phyloP scores from a whole-genome alignment of 1,284 basidiomycete species.

The Cryptococcus depauperatus region DNA sequence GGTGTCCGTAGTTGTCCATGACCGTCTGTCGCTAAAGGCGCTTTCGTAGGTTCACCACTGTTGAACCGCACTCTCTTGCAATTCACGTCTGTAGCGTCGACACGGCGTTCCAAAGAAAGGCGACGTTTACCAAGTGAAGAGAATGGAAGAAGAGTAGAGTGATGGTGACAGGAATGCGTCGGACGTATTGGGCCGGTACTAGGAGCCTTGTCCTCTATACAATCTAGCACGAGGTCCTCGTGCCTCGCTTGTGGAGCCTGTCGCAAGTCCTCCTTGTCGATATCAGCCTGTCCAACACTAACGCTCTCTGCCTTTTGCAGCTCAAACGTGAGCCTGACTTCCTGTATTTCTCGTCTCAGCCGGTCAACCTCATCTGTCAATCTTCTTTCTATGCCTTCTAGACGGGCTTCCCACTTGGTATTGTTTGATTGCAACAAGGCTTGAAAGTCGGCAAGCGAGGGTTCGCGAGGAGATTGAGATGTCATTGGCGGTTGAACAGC shows the following conservation, averaged over 20 bases:
- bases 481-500: conserved; percentile 1
- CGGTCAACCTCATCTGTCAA: conserved; percentile 18
- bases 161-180: not conserved
- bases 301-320: conserved; percentile 2
- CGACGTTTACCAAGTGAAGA: not conserved
- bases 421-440: conserved; percentile 7
- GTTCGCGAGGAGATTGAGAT: conserved; percentile 1
- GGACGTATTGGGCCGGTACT: too few relatives aligned
- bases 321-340: not conserved
- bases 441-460: conserved; percentile 6
- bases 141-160: not conserved
- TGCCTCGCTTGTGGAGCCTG: too few relatives aligned
- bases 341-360: conserved; percentile 9
- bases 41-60: conserved; percentile 3
- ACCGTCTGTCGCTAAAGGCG: conserved; percentile 1
- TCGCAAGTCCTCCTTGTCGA: too few relatives aligned
- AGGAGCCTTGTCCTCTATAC: too few relatives aligned
- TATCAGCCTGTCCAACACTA: not conserved
- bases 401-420: conserved; percentile 8
- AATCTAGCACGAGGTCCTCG: too few relatives aligned
- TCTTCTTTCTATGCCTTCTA: conserved; percentile 11
- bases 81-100: conserved; percentile 1
- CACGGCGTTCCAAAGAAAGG: not conserved
- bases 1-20: conserved; percentile 14
- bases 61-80: conserved; percentile 12